These are phyloP conservation scores for Yamadazyma ubonensis DNA, from an alignment of 805 yeast species.

Conservation along the genomic window DNA sequence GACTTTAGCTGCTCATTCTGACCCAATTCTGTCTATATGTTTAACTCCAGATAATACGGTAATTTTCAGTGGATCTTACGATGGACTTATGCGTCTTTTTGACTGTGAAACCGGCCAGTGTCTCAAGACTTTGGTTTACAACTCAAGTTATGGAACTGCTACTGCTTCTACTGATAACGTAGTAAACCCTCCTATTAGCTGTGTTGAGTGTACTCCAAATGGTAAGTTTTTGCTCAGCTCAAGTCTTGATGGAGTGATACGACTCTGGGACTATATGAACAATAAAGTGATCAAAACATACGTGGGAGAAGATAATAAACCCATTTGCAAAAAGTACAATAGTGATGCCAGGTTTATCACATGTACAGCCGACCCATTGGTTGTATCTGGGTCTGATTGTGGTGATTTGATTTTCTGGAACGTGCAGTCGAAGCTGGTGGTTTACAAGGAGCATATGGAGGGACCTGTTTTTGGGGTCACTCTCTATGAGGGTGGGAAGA, in stretches of 20 bases:
- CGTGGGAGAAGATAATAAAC: slow-evolving; percentile 26
- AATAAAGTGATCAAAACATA: slow-evolving; percentile 79
- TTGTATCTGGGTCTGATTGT: slow-evolving; percentile 65
- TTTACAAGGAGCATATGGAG: slow-evolving; percentile 22
- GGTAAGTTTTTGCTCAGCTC: slow-evolving; percentile 76
- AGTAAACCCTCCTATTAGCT: slow-evolving; percentile 66
- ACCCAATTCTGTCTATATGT: slow-evolving; percentile 77
- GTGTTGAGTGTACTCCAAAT: slow-evolving; percentile 74
- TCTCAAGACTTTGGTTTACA: slow-evolving; percentile 82
- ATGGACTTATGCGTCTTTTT: slow-evolving; percentile 87
- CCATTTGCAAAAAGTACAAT: slow-evolving; percentile 51
- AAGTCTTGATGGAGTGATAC: slow-evolving; percentile 73
- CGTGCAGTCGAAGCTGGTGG: slow-evolving; percentile 56
- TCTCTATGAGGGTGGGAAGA: slow-evolving; percentile 32
- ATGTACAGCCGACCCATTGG: slow-evolving; percentile 32
- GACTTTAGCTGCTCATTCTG: slow-evolving; percentile 89
- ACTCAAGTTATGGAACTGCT: slow-evolving; percentile 58
- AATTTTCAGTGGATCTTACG: slow-evolving; percentile 83
- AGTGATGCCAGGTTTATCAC: slow-evolving; percentile 54
- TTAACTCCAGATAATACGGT: slow-evolving; percentile 78
- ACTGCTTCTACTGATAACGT: slow-evolving; percentile 55
- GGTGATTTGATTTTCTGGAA: slow-evolving; percentile 60
- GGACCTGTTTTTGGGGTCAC: slow-evolving; percentile 37
- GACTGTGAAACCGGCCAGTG: slow-evolving; percentile 90
- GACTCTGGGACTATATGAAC: slow-evolving; percentile 85